Base-by-base conservation (phyloP, 169 alveolate genomes). In the Prorocentrum cordatum region DNA sequence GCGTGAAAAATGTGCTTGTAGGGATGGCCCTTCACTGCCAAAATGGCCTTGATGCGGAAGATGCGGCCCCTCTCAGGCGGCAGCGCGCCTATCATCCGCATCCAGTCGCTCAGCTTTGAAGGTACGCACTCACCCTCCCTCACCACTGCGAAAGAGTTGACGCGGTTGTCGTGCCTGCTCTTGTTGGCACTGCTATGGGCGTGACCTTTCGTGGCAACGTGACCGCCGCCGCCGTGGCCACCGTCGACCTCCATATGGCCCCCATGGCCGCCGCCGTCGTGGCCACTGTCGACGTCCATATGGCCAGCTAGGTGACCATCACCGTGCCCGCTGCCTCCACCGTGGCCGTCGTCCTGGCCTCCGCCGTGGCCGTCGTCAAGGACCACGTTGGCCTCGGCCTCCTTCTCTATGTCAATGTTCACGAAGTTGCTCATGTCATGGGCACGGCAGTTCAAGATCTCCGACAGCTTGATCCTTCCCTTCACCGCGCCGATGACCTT, bases 1-100 rank as follows among this genome's bases (percentile, higher is more conserved):
- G 90, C 90, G 29, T 82, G 90, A 35, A 82, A 82, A 67, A 82
- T 80, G 32, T 82, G 90, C 90, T 82, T 82, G 90, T 36, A 82
- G 31, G 90, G 90, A 24, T 82, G 90, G 90, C 42, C 64, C 68
- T 82, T 82, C 38, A 82, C 80, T 24, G 90, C 90, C 9, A 82
- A 59, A 80, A 82, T 82, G 79, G 72, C 90, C 27, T 82, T 82
- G 5, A 82, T 82, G 39, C 90, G 70, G 58, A 82, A 82, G 68
- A 82, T 82, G 29, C 64, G 24, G 29, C 90, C 90, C 64, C 20
- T 31, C 79, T 82, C 90, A 1, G 45, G 58, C 35, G 90, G 90
- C 66, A 82, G 90, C 58, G 29, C 36, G 14, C 90, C 90, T 35
- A 82, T 20, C 6, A 32, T 31, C 58, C 64, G 80, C 90, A 82